phyloP scores from a whole-genome alignment of 2,329 filamentous ascomycete genomes.

The Metarhizium guizhouense region DNA sequence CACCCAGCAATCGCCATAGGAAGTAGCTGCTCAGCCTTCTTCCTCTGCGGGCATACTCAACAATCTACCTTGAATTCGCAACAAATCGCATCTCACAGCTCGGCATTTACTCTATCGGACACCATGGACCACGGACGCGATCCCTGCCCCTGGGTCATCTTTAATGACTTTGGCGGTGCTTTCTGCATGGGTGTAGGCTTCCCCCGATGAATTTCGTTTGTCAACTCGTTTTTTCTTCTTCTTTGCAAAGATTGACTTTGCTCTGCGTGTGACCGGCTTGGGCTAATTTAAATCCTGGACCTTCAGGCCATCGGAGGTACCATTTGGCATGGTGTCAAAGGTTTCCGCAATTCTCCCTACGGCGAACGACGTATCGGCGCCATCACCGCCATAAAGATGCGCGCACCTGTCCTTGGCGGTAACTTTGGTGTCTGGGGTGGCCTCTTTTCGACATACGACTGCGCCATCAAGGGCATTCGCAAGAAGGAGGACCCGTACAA shows the following conservation, averaged over 20 bases:
- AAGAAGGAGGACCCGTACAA: conserved; percentile 99
- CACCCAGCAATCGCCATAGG: neutral
- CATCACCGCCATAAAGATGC: conserved; percentile 93
- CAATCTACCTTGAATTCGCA: neutral
- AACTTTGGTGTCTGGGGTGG: conserved; percentile 99
- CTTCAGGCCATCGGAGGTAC: conserved; percentile 63
- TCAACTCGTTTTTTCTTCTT: neutral
- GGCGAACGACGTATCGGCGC: conserved; percentile 94
- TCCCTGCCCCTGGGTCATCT: conserved; percentile 91
- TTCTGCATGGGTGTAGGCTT: conserved; percentile 85
- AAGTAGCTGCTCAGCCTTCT: neutral
- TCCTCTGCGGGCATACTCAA: neutral
- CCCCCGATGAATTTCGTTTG: neutral
- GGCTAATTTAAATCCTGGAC: neutral
- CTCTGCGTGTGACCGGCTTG: neutral
- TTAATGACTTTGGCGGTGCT: conserved; percentile 96
- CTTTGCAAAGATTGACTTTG: neutral
- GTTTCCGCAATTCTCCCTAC: conserved; percentile 80
- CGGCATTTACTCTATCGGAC: neutral
- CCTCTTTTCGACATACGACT: conserved; percentile 92
- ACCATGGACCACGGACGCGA: conserved; percentile 91
- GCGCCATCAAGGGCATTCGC: conserved; percentile 84
- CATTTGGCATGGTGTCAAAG: conserved; percentile 96
- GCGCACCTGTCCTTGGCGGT: conserved; percentile 88
- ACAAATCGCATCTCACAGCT: neutral